Base-by-base conservation (phyloP, 2,329 filamentous ascomycete genomes). In the Xylaria sp. region DNA sequence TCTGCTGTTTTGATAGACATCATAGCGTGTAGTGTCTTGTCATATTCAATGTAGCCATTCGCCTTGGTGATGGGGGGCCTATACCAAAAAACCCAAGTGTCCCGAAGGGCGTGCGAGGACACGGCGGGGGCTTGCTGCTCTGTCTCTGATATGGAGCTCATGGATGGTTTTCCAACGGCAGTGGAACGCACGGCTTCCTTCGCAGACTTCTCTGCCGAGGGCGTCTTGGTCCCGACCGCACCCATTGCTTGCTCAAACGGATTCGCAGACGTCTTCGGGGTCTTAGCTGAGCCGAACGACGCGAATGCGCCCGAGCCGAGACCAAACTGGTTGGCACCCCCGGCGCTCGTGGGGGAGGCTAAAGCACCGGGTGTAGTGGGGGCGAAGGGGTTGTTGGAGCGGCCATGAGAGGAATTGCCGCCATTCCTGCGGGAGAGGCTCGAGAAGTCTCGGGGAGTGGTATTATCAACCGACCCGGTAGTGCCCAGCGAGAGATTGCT, bases 71-170 rank as follows among this genome's bases (percentile, higher is more conserved):
- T 97, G 56, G 96, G 96, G 44, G 96, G 96, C 66, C 96, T 89
- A 81, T 96, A 99, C 94, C 96, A 98, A 79, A 98, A 93, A 38
- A 97, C 90, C 96, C 96, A 99, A 70, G 90, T 90, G 79, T 93
- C 90, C 81, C 92, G 94, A 74, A 98, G 85, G 67, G 87, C 85
- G 77, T 91, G 88, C 64, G 83, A 79, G 45, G 81, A 78, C 53
- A 82, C 77, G 44, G 78, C 73, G 6, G 79, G 77, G 36, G 73
- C 77, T 71, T 81, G 84, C 27, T 81, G 77, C 68, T 73, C 75
- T 62, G 77, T 74, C 75, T 86, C 83, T 65, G 82, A 77, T 66
- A 86, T 83, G 64, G 84, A 80, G 64, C 81, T 77, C 81, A 84
- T 83, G 47, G 77, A 79, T 15, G 77, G 74, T 73, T 79, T 82